A percentile compares a stretch with the other conserved stretches of the same genome.
Evolutionary conservation across 768 basidiomycete genomes (phyloP).

Genomic region (Dacryopinax primogenitus): DNA sequence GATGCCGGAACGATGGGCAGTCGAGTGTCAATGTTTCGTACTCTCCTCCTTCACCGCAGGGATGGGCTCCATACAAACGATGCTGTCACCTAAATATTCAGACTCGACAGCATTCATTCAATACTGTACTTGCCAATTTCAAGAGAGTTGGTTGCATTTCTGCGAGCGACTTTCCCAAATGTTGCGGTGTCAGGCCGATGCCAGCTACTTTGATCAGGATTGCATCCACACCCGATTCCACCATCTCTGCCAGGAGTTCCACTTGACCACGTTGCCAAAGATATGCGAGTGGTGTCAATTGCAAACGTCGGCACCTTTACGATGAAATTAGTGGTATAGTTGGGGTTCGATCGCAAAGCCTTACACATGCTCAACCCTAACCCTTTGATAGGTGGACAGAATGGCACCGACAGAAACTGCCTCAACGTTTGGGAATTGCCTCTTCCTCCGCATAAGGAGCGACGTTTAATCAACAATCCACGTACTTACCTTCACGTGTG

Average conservation of each 20-base stretch:
- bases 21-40: conserved; percentile 91
- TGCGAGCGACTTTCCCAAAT: conserved; percentile 64
- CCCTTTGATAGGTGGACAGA: conserved; percentile 90
- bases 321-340: no score
- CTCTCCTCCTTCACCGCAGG: conserved; percentile 97
- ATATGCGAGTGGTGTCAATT: conserved; percentile 67
- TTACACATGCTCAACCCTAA: conserved; percentile 95
- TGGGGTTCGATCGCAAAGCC: conserved; percentile 7
- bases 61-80: conserved; percentile 69
- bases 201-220: conserved; percentile 93
- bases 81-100: conserved; percentile 38
- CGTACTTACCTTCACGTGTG: conserved; percentile 54
- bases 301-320: conserved; percentile 69
- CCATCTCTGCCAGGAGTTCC: conserved; percentile 79
- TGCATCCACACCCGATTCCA: conserved; percentile 60
- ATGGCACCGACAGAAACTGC: conserved; percentile 94
- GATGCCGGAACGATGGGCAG: conserved; percentile 72
- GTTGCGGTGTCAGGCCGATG: conserved; percentile 62
- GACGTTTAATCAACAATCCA: not conserved
- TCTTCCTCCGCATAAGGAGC: conserved; percentile 30
- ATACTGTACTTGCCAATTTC: conserved; percentile 44
- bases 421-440: conserved; percentile 62
- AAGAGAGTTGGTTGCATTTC: conserved; percentile 61
- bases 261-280: conserved; percentile 89
- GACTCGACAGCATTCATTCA: not conserved